These are phyloP conservation scores for Chaetomidium leptoderma DNA, from an alignment of 495 filamentous ascomycete species.

Conservation along the genomic window DNA sequence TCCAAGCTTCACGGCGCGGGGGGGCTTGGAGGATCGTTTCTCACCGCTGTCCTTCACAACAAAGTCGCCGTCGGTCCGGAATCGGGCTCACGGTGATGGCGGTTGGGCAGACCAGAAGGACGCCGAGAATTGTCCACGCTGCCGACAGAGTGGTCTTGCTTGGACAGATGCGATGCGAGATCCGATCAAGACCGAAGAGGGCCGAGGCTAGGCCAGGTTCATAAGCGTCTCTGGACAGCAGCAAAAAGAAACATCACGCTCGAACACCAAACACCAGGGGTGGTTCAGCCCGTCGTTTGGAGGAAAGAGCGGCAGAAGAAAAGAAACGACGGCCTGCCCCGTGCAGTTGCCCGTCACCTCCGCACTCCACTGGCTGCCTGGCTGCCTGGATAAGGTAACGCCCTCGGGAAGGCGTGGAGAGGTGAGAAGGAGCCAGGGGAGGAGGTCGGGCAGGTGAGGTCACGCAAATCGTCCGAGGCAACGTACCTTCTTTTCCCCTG, in stretches of 20 bases:
- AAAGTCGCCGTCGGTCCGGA: background rate
- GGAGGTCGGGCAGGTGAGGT: too few relatives aligned
- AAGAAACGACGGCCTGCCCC: background rate
- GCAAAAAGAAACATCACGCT: background rate
- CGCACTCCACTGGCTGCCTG: slow-evolving; percentile 2
- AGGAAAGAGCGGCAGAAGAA: background rate
- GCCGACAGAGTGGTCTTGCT: background rate
- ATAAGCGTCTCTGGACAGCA: background rate
- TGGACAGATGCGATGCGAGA: background rate
- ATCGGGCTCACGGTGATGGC: background rate
- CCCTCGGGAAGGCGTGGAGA: background rate
- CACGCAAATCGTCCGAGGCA: background rate
- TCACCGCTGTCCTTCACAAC: background rate
- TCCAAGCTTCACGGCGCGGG: background rate
- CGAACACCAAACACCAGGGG: background rate
- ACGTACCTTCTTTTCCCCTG: slow-evolving; percentile 5
- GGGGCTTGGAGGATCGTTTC: background rate
- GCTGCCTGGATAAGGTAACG: too few relatives aligned
- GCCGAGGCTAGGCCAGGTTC: background rate
- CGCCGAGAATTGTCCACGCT: background rate
- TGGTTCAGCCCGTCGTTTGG: background rate
- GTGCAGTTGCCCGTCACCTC: background rate
- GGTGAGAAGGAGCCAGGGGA: background rate
- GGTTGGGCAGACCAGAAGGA: background rate
- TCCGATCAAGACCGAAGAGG: background rate